Evolutionary conservation across 2,329 filamentous ascomycete genomes (phyloP).

Genomic region (Mollisiaceae sp.): DNA sequence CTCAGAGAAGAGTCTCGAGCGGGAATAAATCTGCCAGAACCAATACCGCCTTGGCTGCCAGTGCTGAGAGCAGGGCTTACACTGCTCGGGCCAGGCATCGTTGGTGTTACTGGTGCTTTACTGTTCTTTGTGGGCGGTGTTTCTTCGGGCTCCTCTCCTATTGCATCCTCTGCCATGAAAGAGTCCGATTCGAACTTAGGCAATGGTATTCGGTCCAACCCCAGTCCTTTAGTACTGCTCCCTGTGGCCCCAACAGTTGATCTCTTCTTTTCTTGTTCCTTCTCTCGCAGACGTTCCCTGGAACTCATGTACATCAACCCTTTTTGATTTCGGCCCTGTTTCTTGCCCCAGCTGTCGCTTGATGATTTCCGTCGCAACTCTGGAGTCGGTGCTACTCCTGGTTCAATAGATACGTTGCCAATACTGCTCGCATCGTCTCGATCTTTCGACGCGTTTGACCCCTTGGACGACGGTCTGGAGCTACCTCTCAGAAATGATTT

Average conservation of each 20-base stretch:
- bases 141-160: conserved; percentile 54
- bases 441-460: conserved; percentile 59
- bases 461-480: conserved; percentile 63
- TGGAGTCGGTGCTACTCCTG: conserved; percentile 51
- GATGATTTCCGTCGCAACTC: conserved; percentile 60
- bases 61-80: conserved; percentile 24
- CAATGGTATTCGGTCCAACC: conserved; percentile 34
- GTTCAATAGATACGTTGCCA: conserved; percentile 68
- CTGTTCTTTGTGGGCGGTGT: conserved; percentile 34
- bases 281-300: conserved; percentile 67
- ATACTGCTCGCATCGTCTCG: conserved; percentile 64
- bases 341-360: conserved; percentile 67
- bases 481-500: conserved; percentile 62
- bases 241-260: conserved; percentile 49
- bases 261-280: conserved; percentile 65
- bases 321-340: conserved; percentile 56
- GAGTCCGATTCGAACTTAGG: conserved; percentile 39
- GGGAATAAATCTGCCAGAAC: conserved; percentile 59
- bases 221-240: conserved; percentile 47
- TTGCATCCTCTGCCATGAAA: conserved; percentile 43
- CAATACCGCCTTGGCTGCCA: conserved; percentile 38
- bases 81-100: conserved; percentile 1
- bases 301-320: conserved; percentile 77
- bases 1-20: conserved; percentile 70
- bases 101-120: conserved; percentile 20